Conservation (phyloP, 2,329 filamentous ascomycete species). For the Scolecobasidium constrictum region DNA sequence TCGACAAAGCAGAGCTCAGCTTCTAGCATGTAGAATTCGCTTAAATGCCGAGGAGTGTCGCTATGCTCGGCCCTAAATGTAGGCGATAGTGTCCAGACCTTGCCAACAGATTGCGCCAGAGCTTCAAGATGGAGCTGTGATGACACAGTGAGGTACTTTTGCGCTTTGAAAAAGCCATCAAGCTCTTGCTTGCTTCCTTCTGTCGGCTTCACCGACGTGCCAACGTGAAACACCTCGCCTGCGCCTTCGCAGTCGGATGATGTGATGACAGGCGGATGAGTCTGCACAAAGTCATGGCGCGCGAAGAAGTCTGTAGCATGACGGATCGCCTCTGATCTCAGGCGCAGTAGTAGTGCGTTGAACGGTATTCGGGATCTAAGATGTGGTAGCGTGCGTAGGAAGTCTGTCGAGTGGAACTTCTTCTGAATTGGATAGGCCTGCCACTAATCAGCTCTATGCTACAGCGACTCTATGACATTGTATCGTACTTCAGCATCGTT, state of each 20-base stretch:
- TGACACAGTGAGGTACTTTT: constrained; percentile 95
- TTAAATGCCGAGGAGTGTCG: constrained; percentile 86
- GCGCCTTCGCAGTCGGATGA: constrained; percentile 96
- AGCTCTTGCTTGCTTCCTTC: constrained; percentile 17
- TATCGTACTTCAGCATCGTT: constrained; percentile 62
- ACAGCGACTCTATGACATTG: not conserved
- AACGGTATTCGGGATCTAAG: constrained; percentile 71
- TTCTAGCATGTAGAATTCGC: constrained; percentile 98
- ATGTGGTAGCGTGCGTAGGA: constrained; percentile 78
- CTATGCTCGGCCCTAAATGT: constrained; percentile 90
- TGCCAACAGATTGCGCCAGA: constrained; percentile 74
- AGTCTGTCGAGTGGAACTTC: constrained; percentile 87
- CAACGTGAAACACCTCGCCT: constrained; percentile 78
- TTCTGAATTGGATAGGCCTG: constrained; percentile 91
- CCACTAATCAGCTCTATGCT: too few relatives aligned
- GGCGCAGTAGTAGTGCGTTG: constrained; percentile 67
- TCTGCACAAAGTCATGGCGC: constrained; percentile 61
- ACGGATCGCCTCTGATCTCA: constrained; percentile 71
- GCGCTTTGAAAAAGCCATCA: constrained; percentile 64
- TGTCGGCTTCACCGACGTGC: constrained; percentile 13
- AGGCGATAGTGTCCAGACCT: constrained; percentile 88
- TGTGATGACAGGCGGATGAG: constrained; percentile 87
- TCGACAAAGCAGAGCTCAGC: constrained; percentile 75
- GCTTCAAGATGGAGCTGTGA: constrained; percentile 91
- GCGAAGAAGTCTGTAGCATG: constrained; percentile 68